phyloP scores from a whole-genome alignment of 371 early-diverging fungal genomes.

The Apophysomyces sp. region DNA sequence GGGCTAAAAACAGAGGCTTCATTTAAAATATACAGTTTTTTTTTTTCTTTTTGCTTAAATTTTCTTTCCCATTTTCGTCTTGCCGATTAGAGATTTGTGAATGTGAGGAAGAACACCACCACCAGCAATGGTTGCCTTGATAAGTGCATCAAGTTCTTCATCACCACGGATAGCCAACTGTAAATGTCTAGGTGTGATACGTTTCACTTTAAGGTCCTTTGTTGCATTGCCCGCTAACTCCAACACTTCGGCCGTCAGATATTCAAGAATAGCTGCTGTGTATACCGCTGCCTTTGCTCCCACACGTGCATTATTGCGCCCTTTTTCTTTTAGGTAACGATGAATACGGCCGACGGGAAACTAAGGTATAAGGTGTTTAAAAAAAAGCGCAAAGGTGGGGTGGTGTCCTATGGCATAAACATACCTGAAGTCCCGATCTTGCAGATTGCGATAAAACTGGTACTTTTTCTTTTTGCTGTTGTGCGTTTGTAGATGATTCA shows the following conservation, averaged over 20 bases:
- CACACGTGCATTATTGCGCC: constrained; percentile 79
- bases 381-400: background rate
- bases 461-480: constrained; percentile 48
- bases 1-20: background rate
- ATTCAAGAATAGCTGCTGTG: constrained; percentile 88
- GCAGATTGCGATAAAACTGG: constrained; percentile 64
- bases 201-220: constrained; percentile 87
- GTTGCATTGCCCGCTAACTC: constrained; percentile 93
- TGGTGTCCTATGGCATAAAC: background rate
- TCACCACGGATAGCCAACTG: constrained; percentile 92
- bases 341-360: constrained; percentile 91
- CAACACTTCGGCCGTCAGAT: constrained; percentile 88
- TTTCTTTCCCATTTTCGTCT: constrained; percentile 58
- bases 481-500: constrained; percentile 21
- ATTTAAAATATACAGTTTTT: background rate
- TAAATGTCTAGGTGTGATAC: constrained; percentile 88
- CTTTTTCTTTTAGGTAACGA: constrained; percentile 80
- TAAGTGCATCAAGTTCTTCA: constrained; percentile 86
- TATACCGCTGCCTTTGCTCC: constrained; percentile 93
- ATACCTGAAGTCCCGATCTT: constrained; percentile 68
- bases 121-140: constrained; percentile 89
- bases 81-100: constrained; percentile 70
- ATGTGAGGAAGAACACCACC: constrained; percentile 85
- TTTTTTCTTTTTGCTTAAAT: constrained; percentile 19
- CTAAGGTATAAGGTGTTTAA: constrained; percentile 31